Evolutionary conservation across 345 rosid genomes (phyloP), one percentile per base, ranked within the genome.

Genomic region (Eucalyptus victrix): DNA sequence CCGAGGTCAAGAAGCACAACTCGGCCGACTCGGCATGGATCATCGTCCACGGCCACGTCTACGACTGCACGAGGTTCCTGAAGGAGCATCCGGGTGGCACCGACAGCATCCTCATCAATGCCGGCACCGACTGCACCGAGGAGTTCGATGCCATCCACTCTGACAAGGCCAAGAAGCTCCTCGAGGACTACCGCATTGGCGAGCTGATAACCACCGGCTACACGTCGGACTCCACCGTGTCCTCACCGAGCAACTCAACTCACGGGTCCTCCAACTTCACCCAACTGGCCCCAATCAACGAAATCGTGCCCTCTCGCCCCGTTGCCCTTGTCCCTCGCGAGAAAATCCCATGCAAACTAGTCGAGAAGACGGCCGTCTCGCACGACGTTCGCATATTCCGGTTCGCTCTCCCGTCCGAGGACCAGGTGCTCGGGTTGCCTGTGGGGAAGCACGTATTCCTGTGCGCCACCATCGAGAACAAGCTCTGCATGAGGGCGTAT

Each of bases 141-240:
- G 99, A 98, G 90, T 98, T 98, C 32, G 98, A 96, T 9, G 99
- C 99, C 1, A 97, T 98, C 87, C 99, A 98, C 89, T 98, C 99
- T 0, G 97, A 95, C 67, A 97, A 96, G 90, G 99, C 98, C 80
- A 96, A 96, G 94, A 94, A 95, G 88, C 91, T 97, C 92, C 93
- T 98, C 0, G 98, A 96, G 88, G 97, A 94, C 44, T 95, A 96
- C 81, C 94, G 97, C 9, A 96, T 98, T 8, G 98, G 99, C 2
- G 98, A 96, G 90, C 88, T 96, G 80, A 94, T 95, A 86, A 92
- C 96, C 2, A 91, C 94, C 0, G 93, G 94, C 3, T 96, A 96
- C 87, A 30, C 92, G 10, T 95, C 96, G 7, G 97, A 96, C 53
- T 97, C 99, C 12, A 87, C 90, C 12, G 65, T 91, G 2, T 93